A percentile compares a stretch with the other conserved stretches of the same genome.
Conservation (phyloP, 805 yeast genomes). For the Candida pini region DNA sequence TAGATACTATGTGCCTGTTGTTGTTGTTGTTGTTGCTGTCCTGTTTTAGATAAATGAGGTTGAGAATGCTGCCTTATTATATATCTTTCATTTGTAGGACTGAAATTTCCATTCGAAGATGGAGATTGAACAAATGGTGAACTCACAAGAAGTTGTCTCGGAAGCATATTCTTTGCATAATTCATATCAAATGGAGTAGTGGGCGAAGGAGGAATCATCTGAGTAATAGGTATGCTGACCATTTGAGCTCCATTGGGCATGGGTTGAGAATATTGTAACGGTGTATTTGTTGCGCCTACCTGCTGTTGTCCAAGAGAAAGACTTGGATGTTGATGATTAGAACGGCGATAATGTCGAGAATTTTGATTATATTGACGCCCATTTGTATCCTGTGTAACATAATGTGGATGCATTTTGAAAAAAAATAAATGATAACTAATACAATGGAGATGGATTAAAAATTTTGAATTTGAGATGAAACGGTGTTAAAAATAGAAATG, state of each 20-base stretch:
- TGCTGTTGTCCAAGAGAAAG: conserved; percentile 1
- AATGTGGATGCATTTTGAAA: conserved; percentile 3
- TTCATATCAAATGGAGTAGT: conserved; percentile 54
- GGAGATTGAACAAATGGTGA: conserved; percentile 54
- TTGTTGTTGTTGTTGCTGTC: background rate
- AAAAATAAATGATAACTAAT: no score
- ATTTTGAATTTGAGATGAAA: no score
- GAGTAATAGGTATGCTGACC: conserved; percentile 10
- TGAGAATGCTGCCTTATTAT: conserved; percentile 1
- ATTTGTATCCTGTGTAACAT: background rate
- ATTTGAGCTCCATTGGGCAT: conserved; percentile 13
- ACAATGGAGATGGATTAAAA: no score
- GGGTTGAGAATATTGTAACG: conserved; percentile 6
- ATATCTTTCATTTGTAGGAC: conserved; percentile 5
- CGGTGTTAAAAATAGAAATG: no score
- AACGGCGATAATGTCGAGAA: conserved; percentile 1
- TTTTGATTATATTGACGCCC: conserved; percentile 1
- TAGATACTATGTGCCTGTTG: conserved; percentile 1
- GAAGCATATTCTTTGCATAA: conserved; percentile 58
- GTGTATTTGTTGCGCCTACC: background rate
- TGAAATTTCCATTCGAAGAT: conserved; percentile 9
- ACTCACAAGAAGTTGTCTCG: conserved; percentile 52
- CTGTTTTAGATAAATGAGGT: background rate
- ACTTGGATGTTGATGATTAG: no score
- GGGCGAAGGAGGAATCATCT: conserved; percentile 27